phyloP scores from a whole-genome alignment of 176 grass and related monocot species.

The Metroxylon sagu region DNA sequence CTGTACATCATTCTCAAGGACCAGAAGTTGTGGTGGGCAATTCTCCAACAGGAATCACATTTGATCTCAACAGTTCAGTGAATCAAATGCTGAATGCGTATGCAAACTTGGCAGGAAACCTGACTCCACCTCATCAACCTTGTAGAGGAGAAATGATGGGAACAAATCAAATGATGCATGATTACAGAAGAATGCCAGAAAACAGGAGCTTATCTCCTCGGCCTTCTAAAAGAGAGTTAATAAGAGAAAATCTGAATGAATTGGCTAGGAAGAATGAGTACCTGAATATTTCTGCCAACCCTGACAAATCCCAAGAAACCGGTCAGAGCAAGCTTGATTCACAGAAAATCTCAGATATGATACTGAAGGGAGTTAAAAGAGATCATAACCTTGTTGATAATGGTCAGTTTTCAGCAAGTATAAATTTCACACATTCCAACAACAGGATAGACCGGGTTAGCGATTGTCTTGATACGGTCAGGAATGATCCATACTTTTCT shows the following conservation, averaged over 20 bases:
- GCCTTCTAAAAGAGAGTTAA: conserved; percentile 17
- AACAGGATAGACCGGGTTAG: conserved; percentile 3
- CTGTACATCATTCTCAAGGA: conserved; percentile 6
- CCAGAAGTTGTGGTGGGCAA: background rate
- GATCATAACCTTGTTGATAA: conserved; percentile 28
- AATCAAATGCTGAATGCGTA: conserved; percentile 19
- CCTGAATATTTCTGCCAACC: conserved; percentile 11
- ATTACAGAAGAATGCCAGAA: conserved; percentile 21
- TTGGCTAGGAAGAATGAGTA: conserved; percentile 31
- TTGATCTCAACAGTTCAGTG: conserved; percentile 44
- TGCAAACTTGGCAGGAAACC: conserved; percentile 17
- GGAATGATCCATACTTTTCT: conserved; percentile 13
- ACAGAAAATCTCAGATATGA: conserved; percentile 19
- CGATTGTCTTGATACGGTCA: conserved; percentile 5
- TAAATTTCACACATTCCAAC: conserved; percentile 15
- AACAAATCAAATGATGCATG: conserved; percentile 26
- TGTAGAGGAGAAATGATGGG: conserved; percentile 17
- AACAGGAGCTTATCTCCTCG: conserved; percentile 28
- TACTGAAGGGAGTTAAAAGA: conserved; percentile 36
- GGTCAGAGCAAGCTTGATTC: conserved; percentile 19
- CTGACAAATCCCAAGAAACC: conserved; percentile 4
- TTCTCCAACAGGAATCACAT: conserved; percentile 20
- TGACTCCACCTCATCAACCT: conserved; percentile 17
- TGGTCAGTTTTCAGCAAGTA: conserved; percentile 25
- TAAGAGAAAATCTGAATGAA: conserved; percentile 14